Evolutionary conservation across 1,284 basidiomycete genomes (phyloP), one percentile per base, ranked within the genome.

Genomic region (Sphagnurus paluster): DNA sequence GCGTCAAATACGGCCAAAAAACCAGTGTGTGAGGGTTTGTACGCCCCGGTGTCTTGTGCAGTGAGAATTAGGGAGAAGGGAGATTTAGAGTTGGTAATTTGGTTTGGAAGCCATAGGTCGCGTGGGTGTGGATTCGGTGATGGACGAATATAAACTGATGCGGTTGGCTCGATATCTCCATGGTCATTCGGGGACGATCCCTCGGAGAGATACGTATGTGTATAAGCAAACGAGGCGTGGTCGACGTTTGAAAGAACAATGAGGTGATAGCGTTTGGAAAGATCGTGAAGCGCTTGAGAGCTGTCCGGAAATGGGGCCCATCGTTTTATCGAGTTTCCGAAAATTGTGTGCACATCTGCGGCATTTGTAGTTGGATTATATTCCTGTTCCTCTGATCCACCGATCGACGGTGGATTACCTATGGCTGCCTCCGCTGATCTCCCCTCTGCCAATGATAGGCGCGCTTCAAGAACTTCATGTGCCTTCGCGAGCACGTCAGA

Each of bases 171-270:
- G 6, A 46, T 45, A 33, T 58, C 56, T 8, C 49, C 46, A 30
- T 57, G 50, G 8, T 53, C 7, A 24, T 44, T 28, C 8, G 51
- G 51, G 23, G 30, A 49, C 32, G 56, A 60, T 20, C 58, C 70
- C 43, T 68, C 75, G 53, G 70, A 76, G n/a, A 89, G 74, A 38
- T 73, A 68, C n/a, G 63, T 63, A 33, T 80, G 80, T 1, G 85
- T 87, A 53, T 73, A 67, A 2, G 72, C 66, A 61, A 87, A 87
- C 28, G 82, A 84, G 13, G 59, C 56, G 43, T 75, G 74, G 56
- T 90, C 87, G 55, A 89, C 82, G 63, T 90, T 89, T 51, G 85
- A 87, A 28, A 89, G 71, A 2, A 87, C 82, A 43, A 81, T 71
- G 48, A 89, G 80, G 49, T 80, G 81, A 67, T 79, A 88, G 56